phyloP scores from a whole-genome alignment of 2,329 filamentous ascomycete genomes.

The Ophiocordyceps camponoti-floridani region DNA sequence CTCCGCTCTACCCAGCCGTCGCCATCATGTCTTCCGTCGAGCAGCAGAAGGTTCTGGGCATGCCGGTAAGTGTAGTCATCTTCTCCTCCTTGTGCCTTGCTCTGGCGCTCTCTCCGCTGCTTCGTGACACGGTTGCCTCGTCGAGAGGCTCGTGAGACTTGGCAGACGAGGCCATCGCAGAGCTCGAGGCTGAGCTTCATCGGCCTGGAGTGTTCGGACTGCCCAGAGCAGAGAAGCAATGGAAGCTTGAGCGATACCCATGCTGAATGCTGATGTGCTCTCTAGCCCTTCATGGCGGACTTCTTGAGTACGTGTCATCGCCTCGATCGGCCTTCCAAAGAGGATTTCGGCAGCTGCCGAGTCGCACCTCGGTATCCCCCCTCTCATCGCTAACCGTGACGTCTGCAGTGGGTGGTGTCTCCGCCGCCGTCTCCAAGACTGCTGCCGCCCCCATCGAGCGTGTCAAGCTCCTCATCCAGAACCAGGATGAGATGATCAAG shows the following conservation, averaged over 20 bases:
- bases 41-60: conserved; percentile 44
- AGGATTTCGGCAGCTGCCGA: not conserved
- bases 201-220: not conserved
- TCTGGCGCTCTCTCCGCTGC: conserved; percentile 5
- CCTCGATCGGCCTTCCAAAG: not conserved
- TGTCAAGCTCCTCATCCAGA: conserved; percentile 99
- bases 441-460: conserved; percentile 99
- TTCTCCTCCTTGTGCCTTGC: conserved; percentile 2
- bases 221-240: conserved; percentile 2
- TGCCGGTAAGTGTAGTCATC: conserved; percentile 36
- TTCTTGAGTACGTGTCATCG: conserved; percentile 75
- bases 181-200: not conserved
- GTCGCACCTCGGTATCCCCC: not conserved
- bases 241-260: not conserved
- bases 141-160: not conserved
- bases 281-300: conserved; percentile 84
- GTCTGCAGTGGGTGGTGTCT: conserved; percentile 89
- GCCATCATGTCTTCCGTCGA: conserved; percentile 37
- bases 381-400: conserved; percentile 4
- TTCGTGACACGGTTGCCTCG: conserved; percentile 2
- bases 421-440: conserved; percentile 99
- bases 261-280: conserved; percentile 17
- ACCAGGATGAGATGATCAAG: conserved; percentile 99
- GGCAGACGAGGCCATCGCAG: not conserved
- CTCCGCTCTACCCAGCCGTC: conserved; percentile 39